These are phyloP conservation scores for Coemansia sp. DNA, from an alignment of 192 early-diverging fungal species.

Conservation along the genomic window DNA sequence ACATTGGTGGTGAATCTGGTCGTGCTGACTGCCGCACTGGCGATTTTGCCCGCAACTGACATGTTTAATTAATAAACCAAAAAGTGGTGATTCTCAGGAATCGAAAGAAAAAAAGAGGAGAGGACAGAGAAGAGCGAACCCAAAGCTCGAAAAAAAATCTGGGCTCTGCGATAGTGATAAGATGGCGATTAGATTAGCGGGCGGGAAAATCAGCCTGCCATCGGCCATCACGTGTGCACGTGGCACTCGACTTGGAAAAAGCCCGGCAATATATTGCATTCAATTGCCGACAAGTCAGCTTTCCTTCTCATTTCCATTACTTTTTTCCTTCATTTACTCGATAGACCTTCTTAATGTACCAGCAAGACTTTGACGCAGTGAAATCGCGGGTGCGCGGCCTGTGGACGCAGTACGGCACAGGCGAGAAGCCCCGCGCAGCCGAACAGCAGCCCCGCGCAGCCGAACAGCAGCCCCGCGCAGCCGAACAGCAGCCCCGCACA, in stretches of 20 bases:
- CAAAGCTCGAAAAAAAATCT: too few species aligned
- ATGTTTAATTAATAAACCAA: conserved; percentile 13
- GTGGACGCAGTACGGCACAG: conserved; percentile 41
- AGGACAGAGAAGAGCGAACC: too few species aligned
- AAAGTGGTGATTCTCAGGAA: conserved; percentile 6
- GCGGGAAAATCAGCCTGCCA: too few species aligned
- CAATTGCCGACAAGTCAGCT: neutral
- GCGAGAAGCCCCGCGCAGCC: too few species aligned
- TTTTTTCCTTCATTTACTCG: neutral
- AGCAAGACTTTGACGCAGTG: conserved; percentile 33
- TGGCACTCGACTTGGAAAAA: too few species aligned
- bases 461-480: neutral
- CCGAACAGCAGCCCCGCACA: conserved; percentile 1
- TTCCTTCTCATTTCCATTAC: neutral
- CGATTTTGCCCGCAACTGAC: conserved; percentile 40
- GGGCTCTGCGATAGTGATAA: neutral
- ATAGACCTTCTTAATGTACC: conserved; percentile 21
- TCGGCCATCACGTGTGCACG: neutral
- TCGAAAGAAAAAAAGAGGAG: conserved; percentile 1
- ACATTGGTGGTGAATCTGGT: conserved; percentile 50
- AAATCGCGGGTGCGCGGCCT: conserved; percentile 33
- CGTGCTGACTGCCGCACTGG: conserved; percentile 38
- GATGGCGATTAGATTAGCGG: neutral
- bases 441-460: too few species aligned
- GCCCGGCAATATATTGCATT: too few species aligned